Evolutionary conservation across 2,329 filamentous ascomycete species (phyloP), one percentile per base, ranked within the genome.

Genomic region (Colletotrichum godetiae): DNA sequence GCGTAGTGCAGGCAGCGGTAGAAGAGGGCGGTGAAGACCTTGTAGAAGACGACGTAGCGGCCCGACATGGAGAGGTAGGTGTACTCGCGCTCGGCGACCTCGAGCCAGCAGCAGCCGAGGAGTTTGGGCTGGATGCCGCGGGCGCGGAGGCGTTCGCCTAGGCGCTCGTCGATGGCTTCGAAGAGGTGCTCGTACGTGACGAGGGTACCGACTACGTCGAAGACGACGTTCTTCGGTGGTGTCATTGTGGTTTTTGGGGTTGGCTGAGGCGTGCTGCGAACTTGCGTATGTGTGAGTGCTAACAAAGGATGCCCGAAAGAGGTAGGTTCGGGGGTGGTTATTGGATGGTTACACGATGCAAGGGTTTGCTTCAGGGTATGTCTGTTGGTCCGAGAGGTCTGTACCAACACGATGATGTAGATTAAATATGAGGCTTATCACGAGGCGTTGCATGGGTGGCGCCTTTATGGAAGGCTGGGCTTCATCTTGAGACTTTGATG

Each of bases 191-290:
- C 82, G 79, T 85, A 87, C 10, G 81, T 84, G 57, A 88, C 86
- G 65, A 82, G 82, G 7, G 87, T 88, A 62, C 87, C 87, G 67
- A 90, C 88, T 1, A 90, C 83, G 77, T 88, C 86, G 74, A 88
- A 88, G 24, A 87, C 85, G 71, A 87, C 81, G 70, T 88, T 82
- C 68, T 87, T 87, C 59, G 53, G 53, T 37, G 52, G 15, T 8
- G 24, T 13, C 65, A 63, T 68, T 7, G 35, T 13, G 63, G 13
- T 37, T 37, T 15, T 37, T 15, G n/a, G 11, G n/a, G 46, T 35
- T 8, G 37, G 37, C 11, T 24, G 10, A 24, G 42, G 31, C 10
- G 42, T 49, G 15, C 15, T 19, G 37, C 1, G 37, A 15, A 2
- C 6, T 7, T 42, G 37, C 15, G 37, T 42, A 5, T 42, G 37